Conservation (phyloP, 1,284 basidiomycete genomes). For the Erythrobasidium hasegawianum region DNA sequence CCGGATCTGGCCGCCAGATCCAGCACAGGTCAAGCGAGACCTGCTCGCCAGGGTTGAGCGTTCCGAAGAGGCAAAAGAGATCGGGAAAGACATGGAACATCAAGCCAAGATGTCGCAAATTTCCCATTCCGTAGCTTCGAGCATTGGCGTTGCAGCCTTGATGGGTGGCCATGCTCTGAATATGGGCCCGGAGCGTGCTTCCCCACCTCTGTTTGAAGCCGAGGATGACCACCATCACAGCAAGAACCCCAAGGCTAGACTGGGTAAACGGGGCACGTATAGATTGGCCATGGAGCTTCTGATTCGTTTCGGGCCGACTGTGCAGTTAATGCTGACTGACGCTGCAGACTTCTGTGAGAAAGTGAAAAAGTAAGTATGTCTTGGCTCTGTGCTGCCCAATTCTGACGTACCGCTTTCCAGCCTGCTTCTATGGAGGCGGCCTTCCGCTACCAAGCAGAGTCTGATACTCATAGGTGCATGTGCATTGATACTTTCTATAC, state of each 20-base stretch:
- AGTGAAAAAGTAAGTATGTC: slow-evolving; percentile 26
- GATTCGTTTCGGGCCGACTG: slow-evolving; percentile 25
- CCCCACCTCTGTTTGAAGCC: neutral
- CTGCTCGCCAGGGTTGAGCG: slow-evolving; percentile 5
- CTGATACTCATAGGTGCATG: slow-evolving; percentile 6
- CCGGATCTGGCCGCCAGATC: slow-evolving; percentile 10
- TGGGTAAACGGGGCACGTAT: slow-evolving; percentile 25
- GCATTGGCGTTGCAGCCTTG: slow-evolving; percentile 19
- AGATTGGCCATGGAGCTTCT: slow-evolving; percentile 14
- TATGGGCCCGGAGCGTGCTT: neutral
- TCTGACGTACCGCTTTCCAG: neutral
- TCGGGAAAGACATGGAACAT: slow-evolving; percentile 15
- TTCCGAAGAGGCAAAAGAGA: slow-evolving; percentile 25
- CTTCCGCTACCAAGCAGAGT: slow-evolving; percentile 16
- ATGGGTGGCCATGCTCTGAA: slow-evolving; percentile 11
- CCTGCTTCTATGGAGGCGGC: slow-evolving; percentile 31
- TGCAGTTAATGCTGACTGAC: slow-evolving; percentile 22
- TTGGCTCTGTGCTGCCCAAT: neutral
- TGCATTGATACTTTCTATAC: slow-evolving; percentile 11
- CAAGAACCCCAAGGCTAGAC: neutral
- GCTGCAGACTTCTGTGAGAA: slow-evolving; percentile 30
- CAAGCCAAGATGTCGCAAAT: neutral
- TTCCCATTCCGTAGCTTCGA: slow-evolving; percentile 4
- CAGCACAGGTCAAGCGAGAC: slow-evolving; percentile 5
- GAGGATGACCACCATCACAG: neutral